A percentile compares a stretch with the other conserved stretches of the same genome.
These are phyloP conservation scores for Colletotrichum cuscutae DNA, from an alignment of 2,329 filamentous ascomycete genomes.

Conservation along the genomic window DNA sequence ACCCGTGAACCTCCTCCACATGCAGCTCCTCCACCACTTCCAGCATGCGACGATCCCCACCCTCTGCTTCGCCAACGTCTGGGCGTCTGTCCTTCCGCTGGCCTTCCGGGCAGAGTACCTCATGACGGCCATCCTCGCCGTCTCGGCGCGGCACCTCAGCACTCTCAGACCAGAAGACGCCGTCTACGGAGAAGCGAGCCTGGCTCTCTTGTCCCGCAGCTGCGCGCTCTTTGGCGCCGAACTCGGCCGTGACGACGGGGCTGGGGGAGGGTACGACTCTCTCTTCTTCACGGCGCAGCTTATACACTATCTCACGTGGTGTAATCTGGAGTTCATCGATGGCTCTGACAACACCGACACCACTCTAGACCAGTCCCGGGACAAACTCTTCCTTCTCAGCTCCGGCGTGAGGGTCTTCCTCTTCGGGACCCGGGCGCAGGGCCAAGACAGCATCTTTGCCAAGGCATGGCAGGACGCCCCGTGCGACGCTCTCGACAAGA, in stretches of 20 bases:
- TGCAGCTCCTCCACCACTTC: conserved; percentile 46
- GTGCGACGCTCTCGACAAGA: conserved; percentile 35
- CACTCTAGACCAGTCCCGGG: conserved; percentile 38
- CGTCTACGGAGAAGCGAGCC: conserved; percentile 38
- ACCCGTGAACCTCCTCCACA: conserved; percentile 42
- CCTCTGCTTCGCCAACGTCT: conserved; percentile 41
- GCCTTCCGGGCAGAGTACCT: conserved; percentile 44
- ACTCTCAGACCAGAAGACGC: conserved; percentile 26
- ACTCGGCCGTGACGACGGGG: conserved; percentile 29
- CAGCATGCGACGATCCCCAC: conserved; percentile 39
- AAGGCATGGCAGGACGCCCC: conserved; percentile 32
- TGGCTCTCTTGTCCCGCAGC: conserved; percentile 38
- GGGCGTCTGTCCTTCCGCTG: conserved; percentile 40
- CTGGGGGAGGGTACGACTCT: conserved; percentile 11
- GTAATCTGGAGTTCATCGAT: conserved; percentile 41
- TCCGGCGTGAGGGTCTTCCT: conserved; percentile 39
- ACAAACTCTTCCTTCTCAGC: conserved; percentile 43
- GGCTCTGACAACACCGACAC: background rate
- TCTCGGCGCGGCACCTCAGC: conserved; percentile 38
- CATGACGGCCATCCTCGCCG: conserved; percentile 40
- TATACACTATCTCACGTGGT: conserved; percentile 45
- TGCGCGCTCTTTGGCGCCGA: conserved; percentile 39
- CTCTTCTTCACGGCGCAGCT: conserved; percentile 41
- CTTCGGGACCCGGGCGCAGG: conserved; percentile 10
- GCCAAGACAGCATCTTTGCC: conserved; percentile 36